Evolutionary conservation across 1,284 basidiomycete species (phyloP).

Genomic region (Apiotrichum brassicae): DNA sequence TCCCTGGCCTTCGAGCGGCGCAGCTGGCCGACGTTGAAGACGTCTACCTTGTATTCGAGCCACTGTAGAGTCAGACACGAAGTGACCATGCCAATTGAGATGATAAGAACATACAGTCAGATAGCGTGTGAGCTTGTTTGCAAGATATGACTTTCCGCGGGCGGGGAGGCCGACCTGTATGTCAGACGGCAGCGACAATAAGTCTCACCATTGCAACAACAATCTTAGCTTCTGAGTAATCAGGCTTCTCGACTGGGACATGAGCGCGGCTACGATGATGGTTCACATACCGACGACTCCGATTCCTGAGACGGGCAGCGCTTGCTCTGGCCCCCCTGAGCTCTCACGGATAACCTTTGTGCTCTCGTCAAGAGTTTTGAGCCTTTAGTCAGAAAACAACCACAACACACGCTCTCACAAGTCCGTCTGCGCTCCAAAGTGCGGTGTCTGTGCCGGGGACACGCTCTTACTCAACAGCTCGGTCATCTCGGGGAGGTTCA

Average conservation of each 20-base stretch:
- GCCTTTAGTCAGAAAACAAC: conserved; percentile 18
- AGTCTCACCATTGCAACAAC: conserved; percentile 97
- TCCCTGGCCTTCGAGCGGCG: conserved; percentile 72
- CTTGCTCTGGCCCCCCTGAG: conserved; percentile 33
- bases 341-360: conserved; percentile 42
- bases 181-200: neutral
- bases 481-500: neutral
- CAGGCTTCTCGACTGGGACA: conserved; percentile 76
- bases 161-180: conserved; percentile 69
- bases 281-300: conserved; percentile 41
- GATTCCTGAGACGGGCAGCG: conserved; percentile 47
- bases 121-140: conserved; percentile 76
- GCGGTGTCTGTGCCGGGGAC: conserved; percentile 43
- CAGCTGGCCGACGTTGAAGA: conserved; percentile 97
- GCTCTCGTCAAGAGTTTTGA: conserved; percentile 43
- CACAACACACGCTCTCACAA: conserved; percentile 23
- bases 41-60: conserved; percentile 97
- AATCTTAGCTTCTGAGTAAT: conserved; percentile 97
- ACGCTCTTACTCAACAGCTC: conserved; percentile 8
- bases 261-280: neutral
- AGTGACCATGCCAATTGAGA: no score
- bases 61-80: conserved; percentile 55
- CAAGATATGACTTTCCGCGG: conserved; percentile 75
- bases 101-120: conserved; percentile 59
- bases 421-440: conserved; percentile 46